These are phyloP conservation scores for Aureobasidium pullulans DNA, from an alignment of 2,329 filamentous ascomycete species.

Conservation along the genomic window DNA sequence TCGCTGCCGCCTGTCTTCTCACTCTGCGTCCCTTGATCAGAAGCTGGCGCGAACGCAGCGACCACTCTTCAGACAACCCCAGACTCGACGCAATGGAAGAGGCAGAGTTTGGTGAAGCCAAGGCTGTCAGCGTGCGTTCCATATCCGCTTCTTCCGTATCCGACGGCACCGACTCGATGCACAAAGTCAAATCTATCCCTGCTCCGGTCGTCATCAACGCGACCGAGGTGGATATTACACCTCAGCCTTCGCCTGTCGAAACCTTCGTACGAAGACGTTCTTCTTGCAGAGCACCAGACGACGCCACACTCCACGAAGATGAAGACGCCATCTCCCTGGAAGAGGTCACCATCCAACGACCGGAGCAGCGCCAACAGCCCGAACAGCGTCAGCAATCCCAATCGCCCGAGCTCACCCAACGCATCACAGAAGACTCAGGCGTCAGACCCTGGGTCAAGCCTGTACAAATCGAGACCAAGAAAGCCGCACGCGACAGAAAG, in stretches of 20 bases:
- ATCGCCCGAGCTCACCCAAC: neutral
- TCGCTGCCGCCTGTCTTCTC: slow-evolving; percentile 26
- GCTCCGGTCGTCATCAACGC: neutral
- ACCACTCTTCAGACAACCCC: neutral
- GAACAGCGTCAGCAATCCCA: neutral
- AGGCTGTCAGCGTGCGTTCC: neutral
- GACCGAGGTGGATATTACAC: neutral
- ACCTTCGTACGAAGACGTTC: neutral
- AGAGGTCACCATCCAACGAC: neutral
- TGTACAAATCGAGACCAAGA: neutral
- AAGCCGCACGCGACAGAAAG: neutral
- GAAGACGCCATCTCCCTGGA: neutral
- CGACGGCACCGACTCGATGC: neutral
- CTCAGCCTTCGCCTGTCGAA: neutral
- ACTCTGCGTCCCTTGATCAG: slow-evolving; percentile 27
- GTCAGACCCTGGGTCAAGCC: neutral
- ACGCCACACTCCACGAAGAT: neutral
- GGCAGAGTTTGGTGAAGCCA: neutral
- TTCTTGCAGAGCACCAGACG: neutral
- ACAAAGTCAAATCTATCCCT: neutral
- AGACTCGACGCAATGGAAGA: neutral
- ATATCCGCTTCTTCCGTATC: neutral
- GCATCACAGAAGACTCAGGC: neutral
- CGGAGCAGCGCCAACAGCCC: neutral
- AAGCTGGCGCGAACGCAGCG: neutral